These are phyloP conservation scores for Aspergillus japonicus DNA, from an alignment of 2,329 filamentous ascomycete genomes.

Conservation along the genomic window DNA sequence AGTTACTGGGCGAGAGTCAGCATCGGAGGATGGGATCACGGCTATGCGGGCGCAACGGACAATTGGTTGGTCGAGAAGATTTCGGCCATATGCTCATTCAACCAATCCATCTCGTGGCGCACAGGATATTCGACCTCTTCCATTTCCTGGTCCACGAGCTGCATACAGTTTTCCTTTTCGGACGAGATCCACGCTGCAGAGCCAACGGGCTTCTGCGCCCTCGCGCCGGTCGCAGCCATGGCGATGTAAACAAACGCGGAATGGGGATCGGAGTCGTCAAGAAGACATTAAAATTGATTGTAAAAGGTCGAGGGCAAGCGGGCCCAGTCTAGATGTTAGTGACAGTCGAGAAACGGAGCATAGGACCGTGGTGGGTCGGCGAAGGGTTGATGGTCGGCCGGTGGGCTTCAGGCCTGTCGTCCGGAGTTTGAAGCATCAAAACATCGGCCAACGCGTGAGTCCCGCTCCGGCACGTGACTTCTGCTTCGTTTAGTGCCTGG, in stretches of 20 bases:
- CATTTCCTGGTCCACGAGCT: constrained; percentile 75
- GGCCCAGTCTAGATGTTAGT: constrained; percentile 6
- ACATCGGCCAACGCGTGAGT: constrained; percentile 20
- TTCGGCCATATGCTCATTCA: constrained; percentile 97
- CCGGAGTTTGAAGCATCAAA: constrained; percentile 20
- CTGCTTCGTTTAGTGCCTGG: constrained; percentile 10
- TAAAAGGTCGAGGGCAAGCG: constrained; percentile 1
- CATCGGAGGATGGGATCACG: constrained; percentile 11
- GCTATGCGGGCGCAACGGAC: constrained; percentile 55
- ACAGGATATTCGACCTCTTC: constrained; percentile 93
- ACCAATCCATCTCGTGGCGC: constrained; percentile 92
- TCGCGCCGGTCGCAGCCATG: constrained; percentile 40
- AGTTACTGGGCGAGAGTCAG: constrained; percentile 63
- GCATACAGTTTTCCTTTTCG: constrained; percentile 74
- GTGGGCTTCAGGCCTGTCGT: constrained; percentile 14
- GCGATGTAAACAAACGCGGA: constrained; percentile 39
- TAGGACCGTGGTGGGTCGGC: constrained; percentile 12
- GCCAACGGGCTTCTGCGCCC: constrained; percentile 61
- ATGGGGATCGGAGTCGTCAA: not conserved
- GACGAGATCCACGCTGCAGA: constrained; percentile 81
- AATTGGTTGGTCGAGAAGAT: constrained; percentile 84
- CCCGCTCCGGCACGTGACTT: constrained; percentile 21
- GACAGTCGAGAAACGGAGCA: constrained; percentile 9
- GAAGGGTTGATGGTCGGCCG: constrained; percentile 7
- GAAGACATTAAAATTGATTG: not conserved